These are phyloP conservation scores for Geum urbanum DNA, from an alignment of 306 rosid species.

Conservation along the genomic window DNA sequence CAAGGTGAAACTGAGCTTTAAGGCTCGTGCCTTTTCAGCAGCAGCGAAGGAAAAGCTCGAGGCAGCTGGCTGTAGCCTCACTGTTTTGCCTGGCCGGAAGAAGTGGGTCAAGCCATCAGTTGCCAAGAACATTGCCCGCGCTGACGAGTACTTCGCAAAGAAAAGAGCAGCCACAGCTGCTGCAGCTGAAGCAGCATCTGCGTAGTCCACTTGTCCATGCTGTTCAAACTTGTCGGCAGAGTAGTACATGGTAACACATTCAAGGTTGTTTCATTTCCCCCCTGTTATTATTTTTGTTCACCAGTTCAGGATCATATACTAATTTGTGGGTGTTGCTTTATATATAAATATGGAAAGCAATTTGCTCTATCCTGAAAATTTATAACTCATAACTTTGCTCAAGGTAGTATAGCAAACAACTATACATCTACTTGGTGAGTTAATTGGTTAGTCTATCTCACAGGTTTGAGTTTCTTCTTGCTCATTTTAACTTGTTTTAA, in stretches of 20 bases:
- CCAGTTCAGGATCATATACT: conserved; percentile 2
- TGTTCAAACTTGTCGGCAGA: conserved; percentile 18
- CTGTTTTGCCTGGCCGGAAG: conserved; percentile 85
- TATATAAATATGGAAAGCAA: neutral
- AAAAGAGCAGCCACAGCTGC: conserved; percentile 64
- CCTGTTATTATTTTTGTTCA: conserved; percentile 11
- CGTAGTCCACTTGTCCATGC: conserved; percentile 21
- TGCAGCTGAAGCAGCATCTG: conserved; percentile 36
- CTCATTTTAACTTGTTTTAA: neutral
- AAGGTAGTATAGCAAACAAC: no score
- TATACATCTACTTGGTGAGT: no score
- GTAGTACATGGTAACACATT: conserved; percentile 21
- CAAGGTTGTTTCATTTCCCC: conserved; percentile 18
- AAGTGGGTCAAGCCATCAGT: conserved; percentile 97
- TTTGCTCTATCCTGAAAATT: neutral
- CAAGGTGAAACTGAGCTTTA: conserved; percentile 65
- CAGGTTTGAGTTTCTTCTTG: neutral
- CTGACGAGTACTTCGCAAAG: conserved; percentile 91
- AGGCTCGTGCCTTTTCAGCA: conserved; percentile 81
- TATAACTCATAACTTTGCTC: neutral
- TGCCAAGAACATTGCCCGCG: conserved; percentile 88
- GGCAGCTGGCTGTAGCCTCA: conserved; percentile 72
- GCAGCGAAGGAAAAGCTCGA: conserved; percentile 91
- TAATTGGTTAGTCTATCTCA: no score
- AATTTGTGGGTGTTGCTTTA: conserved; percentile 9